Evolutionary conservation across 495 filamentous ascomycete genomes (phyloP).

Genomic region (Ramalina intermedia): DNA sequence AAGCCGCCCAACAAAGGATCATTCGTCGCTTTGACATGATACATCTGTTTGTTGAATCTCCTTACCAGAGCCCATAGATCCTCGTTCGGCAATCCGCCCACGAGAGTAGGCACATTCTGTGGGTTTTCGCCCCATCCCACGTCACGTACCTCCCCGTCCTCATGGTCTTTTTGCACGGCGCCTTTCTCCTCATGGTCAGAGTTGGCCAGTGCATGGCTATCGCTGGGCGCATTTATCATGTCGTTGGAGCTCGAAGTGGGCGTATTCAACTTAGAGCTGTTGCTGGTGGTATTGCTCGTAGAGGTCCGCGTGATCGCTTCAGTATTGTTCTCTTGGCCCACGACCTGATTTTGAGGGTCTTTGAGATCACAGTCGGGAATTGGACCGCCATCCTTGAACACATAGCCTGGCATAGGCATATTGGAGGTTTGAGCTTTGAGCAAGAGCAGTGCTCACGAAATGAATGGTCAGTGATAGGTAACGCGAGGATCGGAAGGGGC

Average conservation of each 20-base stretch:
- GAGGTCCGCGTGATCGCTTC: slow-evolving; percentile 4
- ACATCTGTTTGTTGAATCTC: slow-evolving; percentile 88
- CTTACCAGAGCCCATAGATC: slow-evolving; percentile 70
- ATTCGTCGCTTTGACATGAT: slow-evolving; percentile 61
- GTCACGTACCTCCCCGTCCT: slow-evolving; percentile 40
- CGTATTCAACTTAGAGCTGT: slow-evolving; percentile 8
- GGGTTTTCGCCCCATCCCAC: slow-evolving; percentile 60
- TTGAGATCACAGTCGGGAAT: slow-evolving; percentile 17
- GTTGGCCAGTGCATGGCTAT: slow-evolving; percentile 34
- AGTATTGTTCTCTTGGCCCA: slow-evolving; percentile 1
- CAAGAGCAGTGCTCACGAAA: too few relatives aligned
- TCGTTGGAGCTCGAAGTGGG: slow-evolving; percentile 11
- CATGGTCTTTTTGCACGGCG: slow-evolving; percentile 29
- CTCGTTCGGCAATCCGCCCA: slow-evolving; percentile 67
- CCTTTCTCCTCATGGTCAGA: slow-evolving; percentile 34
- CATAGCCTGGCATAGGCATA: slow-evolving; percentile 18
- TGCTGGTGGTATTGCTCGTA: slow-evolving; percentile 8
- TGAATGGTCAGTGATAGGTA: background rate
- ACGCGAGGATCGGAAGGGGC: too few relatives aligned
- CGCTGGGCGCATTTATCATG: slow-evolving; percentile 21
- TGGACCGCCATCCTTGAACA: slow-evolving; percentile 17
- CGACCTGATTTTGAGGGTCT: slow-evolving; percentile 6
- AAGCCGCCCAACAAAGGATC: slow-evolving; percentile 41
- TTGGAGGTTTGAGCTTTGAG: background rate
- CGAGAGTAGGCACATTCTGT: slow-evolving; percentile 41